Evolutionary conservation across 768 basidiomycete species (phyloP), one percentile per base, ranked within the genome.

Genomic region (Tylopilus subfusipes): DNA sequence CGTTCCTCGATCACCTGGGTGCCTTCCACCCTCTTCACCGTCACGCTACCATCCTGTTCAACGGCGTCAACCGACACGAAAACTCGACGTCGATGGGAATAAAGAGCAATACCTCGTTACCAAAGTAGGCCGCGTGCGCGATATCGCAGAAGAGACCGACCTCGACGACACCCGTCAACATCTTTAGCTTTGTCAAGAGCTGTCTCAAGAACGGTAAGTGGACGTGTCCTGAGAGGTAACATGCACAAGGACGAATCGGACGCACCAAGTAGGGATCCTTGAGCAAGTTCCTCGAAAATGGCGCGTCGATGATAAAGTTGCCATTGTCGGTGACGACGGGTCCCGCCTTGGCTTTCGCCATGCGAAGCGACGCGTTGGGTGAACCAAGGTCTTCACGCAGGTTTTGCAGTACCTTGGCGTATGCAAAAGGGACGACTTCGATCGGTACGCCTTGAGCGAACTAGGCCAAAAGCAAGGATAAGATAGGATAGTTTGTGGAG

Each of bases 131-230:
- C 1, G 94, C 94, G 67, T 86, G 82, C 5, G 90, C 94, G 79
- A 97, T 86, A 50, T 84, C 77, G 67, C 92, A 94, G 75, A 99
- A 98, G n/a, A 99, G 72, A 1, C 97, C 97, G 31, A 98, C 97
- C 71, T 99, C 97, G n/a, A 98, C 92, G 22, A 98, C 93, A 43
- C 97, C 97, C 4, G 96, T 98, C 55, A 98, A 78, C 81, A 96
- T 82, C 77, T 98, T 98, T 66, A 98, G 88, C 56, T 80, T 77
- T 16, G 76, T 70, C 74, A 96, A 74, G 18, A 98, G 77, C 90
- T 95, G 66, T 36, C 6, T 2, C 13, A 12, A 16, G 34, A 14
- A 12, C 13, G 16, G 13, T 4, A 18, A 14, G 16, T 12, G 2
- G 14, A 5, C 13, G 34, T 16, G 34, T 36, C 36, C 27, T 4